Percentiles rank a stretch among this genome's conserved stretches.
These are phyloP conservation scores for Mortierella sp. DNA, from an alignment of 371 early-diverging fungal species.

Conservation along the genomic window DNA sequence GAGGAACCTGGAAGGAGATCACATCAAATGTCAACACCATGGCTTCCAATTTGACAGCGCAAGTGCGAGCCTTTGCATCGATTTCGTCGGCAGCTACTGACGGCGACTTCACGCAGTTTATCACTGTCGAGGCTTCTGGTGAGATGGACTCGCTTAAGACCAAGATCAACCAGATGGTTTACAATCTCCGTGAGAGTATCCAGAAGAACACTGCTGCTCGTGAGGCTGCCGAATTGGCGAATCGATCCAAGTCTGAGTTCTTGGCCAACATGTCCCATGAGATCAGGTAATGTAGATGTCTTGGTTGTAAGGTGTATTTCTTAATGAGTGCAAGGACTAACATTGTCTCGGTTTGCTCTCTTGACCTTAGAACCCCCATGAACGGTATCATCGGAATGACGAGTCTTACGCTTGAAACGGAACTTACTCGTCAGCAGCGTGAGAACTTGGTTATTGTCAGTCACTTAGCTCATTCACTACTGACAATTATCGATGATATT, in stretches of 20 bases:
- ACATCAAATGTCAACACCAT: conserved; percentile 68
- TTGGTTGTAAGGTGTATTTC: neutral
- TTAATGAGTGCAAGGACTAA: neutral
- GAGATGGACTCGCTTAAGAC: conserved; percentile 56
- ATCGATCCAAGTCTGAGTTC: conserved; percentile 78
- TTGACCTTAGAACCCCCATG: conserved; percentile 78
- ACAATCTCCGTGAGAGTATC: conserved; percentile 72
- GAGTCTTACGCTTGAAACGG: conserved; percentile 70
- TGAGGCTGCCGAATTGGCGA: conserved; percentile 79
- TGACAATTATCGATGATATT: conserved; percentile 83
- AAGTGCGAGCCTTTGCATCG: conserved; percentile 19
- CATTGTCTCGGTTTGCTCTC: neutral
- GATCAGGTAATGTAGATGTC: conserved; percentile 27
- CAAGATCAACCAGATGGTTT: conserved; percentile 72
- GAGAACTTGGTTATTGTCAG: conserved; percentile 81
- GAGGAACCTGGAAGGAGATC: conserved; percentile 63
- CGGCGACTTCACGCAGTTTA: conserved; percentile 18
- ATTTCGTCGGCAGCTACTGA: conserved; percentile 15
- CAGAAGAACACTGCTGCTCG: conserved; percentile 75
- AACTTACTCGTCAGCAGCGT: conserved; percentile 77
- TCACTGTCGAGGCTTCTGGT: conserved; percentile 21
- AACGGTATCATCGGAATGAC: conserved; percentile 86
- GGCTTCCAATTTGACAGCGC: conserved; percentile 58
- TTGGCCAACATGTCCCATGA: conserved; percentile 83
- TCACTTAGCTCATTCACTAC: conserved; percentile 70